phyloP scores from a whole-genome alignment of 352 stramenopile species.

The Phytophthora pini region DNA sequence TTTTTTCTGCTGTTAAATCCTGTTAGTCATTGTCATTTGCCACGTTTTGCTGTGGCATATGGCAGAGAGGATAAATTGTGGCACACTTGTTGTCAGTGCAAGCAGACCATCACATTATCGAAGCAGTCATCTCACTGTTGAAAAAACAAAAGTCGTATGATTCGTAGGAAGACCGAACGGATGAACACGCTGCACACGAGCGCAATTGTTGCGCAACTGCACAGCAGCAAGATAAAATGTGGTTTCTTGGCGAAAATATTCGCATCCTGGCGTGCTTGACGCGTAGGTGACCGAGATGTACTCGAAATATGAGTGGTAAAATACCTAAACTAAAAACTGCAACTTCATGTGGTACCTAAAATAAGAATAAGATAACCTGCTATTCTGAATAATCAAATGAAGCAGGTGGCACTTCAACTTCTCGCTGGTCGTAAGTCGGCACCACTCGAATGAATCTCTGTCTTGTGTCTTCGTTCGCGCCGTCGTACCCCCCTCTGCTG shows the following conservation, averaged over 20 bases:
- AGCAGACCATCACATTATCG: neutral
- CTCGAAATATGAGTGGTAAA: too few species aligned
- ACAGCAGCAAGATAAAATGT: conserved; percentile 31
- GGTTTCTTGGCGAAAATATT: conserved; percentile 14
- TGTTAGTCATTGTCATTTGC: too few species aligned
- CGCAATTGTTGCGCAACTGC: conserved; percentile 14
- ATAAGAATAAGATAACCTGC: neutral
- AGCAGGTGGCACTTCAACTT: conserved; percentile 32
- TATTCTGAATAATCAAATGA: conserved; percentile 6
- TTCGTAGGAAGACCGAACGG: conserved; percentile 8
- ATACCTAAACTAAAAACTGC: too few species aligned
- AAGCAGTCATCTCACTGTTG: neutral
- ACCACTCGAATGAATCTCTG: neutral
- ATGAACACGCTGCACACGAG: neutral
- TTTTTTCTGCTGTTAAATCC: too few species aligned
- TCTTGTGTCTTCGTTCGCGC: conserved; percentile 9
- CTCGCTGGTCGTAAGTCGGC: conserved; percentile 26
- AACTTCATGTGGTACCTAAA: too few species aligned
- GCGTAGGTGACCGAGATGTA: conserved; percentile 1
- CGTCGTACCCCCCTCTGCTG: conserved; percentile 5
- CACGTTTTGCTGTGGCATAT: too few species aligned
- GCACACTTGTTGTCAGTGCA: neutral
- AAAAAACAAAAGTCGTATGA: conserved; percentile 12
- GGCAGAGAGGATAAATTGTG: too few species aligned
- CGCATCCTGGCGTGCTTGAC: conserved; percentile 21